A percentile compares a stretch with the other conserved stretches of the same genome.
Conservation (phyloP, 2,329 filamentous ascomycete species). For the Cylindrodendrum hubeiense region DNA sequence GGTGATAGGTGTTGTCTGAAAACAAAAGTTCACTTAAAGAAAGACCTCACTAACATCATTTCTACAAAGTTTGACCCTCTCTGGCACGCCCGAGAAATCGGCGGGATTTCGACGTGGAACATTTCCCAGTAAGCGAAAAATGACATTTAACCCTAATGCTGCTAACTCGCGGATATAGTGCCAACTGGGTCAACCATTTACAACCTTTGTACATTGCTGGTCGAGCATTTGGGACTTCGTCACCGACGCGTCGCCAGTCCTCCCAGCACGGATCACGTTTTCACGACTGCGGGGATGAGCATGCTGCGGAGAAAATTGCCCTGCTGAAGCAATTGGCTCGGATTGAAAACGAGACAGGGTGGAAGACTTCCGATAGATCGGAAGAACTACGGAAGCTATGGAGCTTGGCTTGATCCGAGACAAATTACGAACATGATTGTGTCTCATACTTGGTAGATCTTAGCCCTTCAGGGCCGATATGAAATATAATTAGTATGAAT, state of each 20-base stretch:
- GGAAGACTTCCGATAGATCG: not conserved
- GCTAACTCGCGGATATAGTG: not conserved
- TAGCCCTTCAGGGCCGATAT: no score
- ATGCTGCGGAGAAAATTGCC: not conserved
- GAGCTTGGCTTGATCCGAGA: not conserved
- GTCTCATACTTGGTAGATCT: no score
- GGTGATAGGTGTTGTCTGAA: no score
- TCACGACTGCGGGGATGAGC: not conserved
- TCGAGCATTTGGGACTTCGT: not conserved
- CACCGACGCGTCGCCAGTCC: not conserved
- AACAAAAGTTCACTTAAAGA: no score
- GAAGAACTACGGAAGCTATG: not conserved
- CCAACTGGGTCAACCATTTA: constrained; percentile 31
- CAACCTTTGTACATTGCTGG: constrained; percentile 30
- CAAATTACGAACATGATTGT: no score
- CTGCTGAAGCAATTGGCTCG: not conserved
- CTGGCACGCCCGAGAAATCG: constrained; percentile 26
- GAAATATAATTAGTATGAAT: no score
- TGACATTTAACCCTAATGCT: not conserved
- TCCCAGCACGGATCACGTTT: not conserved
- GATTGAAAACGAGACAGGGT: not conserved
- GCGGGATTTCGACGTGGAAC: constrained; percentile 23
- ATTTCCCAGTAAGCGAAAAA: constrained; percentile 20
- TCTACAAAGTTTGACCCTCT: constrained; percentile 5
- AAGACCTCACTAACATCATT: not conserved